phyloP scores from a whole-genome alignment of 768 basidiomycete species.

The Lactifluus echinatus region DNA sequence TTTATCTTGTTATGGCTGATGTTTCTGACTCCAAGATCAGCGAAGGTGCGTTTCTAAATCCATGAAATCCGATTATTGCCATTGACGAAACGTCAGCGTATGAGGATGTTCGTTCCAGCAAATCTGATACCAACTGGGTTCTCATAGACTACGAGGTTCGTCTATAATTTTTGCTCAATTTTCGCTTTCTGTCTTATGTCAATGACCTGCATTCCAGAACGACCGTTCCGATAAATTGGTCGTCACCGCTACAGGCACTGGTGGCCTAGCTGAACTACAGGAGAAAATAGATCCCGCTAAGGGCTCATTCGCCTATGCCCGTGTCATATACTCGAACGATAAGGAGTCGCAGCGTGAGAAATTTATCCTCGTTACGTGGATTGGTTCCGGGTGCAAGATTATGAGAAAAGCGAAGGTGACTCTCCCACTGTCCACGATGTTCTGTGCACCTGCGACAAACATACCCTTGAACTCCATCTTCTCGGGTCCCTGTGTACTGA shows the following conservation, averaged over 20 bases:
- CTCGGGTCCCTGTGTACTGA: background rate
- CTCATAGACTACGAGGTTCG: conserved; percentile 80
- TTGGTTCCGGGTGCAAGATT: conserved; percentile 72
- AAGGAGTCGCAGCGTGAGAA: conserved; percentile 84
- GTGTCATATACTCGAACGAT: conserved; percentile 80
- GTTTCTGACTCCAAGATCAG: conserved; percentile 20
- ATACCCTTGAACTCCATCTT: background rate
- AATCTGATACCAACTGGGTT: conserved; percentile 83
- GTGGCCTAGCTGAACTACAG: conserved; percentile 71
- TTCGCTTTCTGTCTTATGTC: background rate
- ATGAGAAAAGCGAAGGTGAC: conserved; percentile 88
- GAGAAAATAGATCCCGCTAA: conserved; percentile 59
- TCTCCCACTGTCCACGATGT: conserved; percentile 20
- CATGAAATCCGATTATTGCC: too few relatives aligned
- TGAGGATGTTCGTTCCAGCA: conserved; percentile 77
- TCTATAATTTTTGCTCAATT: background rate
- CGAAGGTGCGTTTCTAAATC: conserved; percentile 11
- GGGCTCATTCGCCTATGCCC: conserved; percentile 79
- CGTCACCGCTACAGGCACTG: conserved; percentile 71
- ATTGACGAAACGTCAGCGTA: conserved; percentile 48
- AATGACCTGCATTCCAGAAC: conserved; percentile 30
- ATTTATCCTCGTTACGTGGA: conserved; percentile 81
- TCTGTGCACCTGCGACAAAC: background rate
- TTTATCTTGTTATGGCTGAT: conserved; percentile 14
- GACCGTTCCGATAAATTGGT: conserved; percentile 76